Base-by-base conservation (phyloP, 345 rosid species). In the Zanthoxylum bungeanum region DNA sequence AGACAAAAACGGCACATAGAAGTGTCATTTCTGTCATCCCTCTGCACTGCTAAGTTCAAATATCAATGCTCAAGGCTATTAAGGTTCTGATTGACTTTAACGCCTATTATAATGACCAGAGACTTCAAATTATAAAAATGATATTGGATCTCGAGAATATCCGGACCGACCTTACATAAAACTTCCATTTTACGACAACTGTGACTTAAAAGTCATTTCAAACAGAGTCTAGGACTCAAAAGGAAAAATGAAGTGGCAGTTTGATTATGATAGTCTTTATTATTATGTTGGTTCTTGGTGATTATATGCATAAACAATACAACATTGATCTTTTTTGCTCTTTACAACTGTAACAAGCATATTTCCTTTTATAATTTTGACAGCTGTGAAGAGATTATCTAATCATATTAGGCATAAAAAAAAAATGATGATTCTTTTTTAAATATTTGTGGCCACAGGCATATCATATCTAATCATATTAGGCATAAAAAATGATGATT, bases 381-480 rank as follows among this genome's bases (percentile, higher is more conserved):
- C 71, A 68, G 72, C 63, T 68, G 47, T 37, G 63, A 14, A 9
- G 30, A 37, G 7, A 42, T 63, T n/a, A 22, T 37, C 7, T 44
- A 44, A 44, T 44, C 49, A 44, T 44, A 4, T 4, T 14, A 44
- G 16, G 49, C 19, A 44, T 10, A 44, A n/a, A n/a, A n/a, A 0
- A 19, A 10, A 25, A 4, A 25, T 33, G 42, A 40, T 24, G 49
- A 36, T 9, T 10, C n/a, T n/a, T n/a, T n/a, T n/a, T n/a, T n/a
- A n/a, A n/a, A n/a, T n/a, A n/a, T n/a, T n/a, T 25, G n/a, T 33
- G 5, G 34, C 7, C 12, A 22, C 75, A 88, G 92, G 80, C 76
- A 53, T 16, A n/a, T n/a, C n/a, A n/a, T n/a, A 22, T 37, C 7
- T 44, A 44, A 44, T 44, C 49, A 44, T 44, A 4, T 4, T 14